Percentiles rank a stretch among this genome's conserved stretches.
phyloP scores from a whole-genome alignment of 2,329 filamentous ascomycete species.

The Apiospora aurea region DNA sequence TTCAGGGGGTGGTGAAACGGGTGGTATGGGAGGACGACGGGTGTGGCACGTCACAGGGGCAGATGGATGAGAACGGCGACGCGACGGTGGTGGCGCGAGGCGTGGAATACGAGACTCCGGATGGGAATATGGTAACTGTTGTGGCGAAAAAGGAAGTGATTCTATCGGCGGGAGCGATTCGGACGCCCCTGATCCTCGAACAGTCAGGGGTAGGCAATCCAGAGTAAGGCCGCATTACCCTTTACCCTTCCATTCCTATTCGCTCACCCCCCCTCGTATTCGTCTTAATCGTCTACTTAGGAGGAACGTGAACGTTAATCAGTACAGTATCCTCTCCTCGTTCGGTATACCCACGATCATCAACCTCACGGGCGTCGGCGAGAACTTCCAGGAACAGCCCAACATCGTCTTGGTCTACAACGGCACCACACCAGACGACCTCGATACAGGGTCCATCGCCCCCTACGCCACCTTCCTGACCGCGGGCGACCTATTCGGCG shows the following conservation, averaged over 20 bases:
- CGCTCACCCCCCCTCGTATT: neutral
- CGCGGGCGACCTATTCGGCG: constrained; percentile 46
- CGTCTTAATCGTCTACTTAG: neutral
- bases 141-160: constrained; percentile 55
- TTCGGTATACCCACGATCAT: constrained; percentile 52
- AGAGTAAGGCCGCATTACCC: constrained; percentile 33
- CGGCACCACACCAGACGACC: constrained; percentile 27
- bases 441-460: constrained; percentile 29
- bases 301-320: neutral
- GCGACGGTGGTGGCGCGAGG: constrained; percentile 39
- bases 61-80: neutral
- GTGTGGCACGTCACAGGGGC: neutral
- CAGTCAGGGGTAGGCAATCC: constrained; percentile 59
- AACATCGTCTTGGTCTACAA: constrained; percentile 38
- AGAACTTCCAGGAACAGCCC: constrained; percentile 61
- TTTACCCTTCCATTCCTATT: constrained; percentile 5
- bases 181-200: constrained; percentile 60
- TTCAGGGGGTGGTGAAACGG: constrained; percentile 46
- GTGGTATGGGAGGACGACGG: constrained; percentile 39
- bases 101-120: constrained; percentile 45
- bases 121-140: constrained; percentile 45
- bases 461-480: constrained; percentile 45
- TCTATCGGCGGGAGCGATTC: constrained; percentile 55
- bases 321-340: constrained; percentile 39
- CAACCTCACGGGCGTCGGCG: constrained; percentile 58